Conservation (phyloP, 345 rosid species). For the Laguncularia racemosa region DNA sequence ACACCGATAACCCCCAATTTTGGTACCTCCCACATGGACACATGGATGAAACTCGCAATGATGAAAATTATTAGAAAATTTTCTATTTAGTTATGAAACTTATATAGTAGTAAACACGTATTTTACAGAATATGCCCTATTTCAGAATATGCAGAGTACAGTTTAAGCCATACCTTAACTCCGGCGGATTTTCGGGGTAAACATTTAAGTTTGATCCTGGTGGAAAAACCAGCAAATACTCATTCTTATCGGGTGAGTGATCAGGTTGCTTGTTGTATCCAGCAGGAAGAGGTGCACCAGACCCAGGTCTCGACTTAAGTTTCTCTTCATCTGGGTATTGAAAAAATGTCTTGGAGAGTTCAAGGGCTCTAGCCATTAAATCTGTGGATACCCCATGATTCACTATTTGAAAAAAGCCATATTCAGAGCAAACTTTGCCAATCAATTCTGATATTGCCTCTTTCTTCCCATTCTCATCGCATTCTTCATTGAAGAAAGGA, state of each 20-base stretch:
- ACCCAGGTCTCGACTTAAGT: slow-evolving; percentile 14
- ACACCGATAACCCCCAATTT: no score
- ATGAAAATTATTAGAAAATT: no score
- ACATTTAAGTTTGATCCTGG: slow-evolving; percentile 36
- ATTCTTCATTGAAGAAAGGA: slow-evolving; percentile 27
- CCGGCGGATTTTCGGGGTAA: slow-evolving; percentile 34
- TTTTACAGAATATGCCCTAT: neutral
- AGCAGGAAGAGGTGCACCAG: slow-evolving; percentile 33
- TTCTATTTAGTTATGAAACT: no score
- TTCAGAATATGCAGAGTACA: neutral
- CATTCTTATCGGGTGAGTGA: slow-evolving; percentile 34
- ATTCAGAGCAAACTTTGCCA: slow-evolving; percentile 27
- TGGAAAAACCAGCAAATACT: slow-evolving; percentile 32
- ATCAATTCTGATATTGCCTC: slow-evolving; percentile 24
- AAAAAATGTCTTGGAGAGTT: slow-evolving; percentile 36
- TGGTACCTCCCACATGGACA: no score
- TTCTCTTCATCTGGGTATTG: slow-evolving; percentile 29
- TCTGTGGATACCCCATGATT: slow-evolving; percentile 37
- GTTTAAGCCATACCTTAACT: slow-evolving; percentile 23
- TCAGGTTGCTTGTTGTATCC: slow-evolving; percentile 33
- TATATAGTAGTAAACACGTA: no score
- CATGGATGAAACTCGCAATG: no score
- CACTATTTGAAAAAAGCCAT: slow-evolving; percentile 46
- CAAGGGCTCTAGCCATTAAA: slow-evolving; percentile 25
- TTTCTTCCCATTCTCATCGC: slow-evolving; percentile 22